Evolutionary conservation across 2,329 filamentous ascomycete species (phyloP).

Genomic region (Pseudocercospora vitis): DNA sequence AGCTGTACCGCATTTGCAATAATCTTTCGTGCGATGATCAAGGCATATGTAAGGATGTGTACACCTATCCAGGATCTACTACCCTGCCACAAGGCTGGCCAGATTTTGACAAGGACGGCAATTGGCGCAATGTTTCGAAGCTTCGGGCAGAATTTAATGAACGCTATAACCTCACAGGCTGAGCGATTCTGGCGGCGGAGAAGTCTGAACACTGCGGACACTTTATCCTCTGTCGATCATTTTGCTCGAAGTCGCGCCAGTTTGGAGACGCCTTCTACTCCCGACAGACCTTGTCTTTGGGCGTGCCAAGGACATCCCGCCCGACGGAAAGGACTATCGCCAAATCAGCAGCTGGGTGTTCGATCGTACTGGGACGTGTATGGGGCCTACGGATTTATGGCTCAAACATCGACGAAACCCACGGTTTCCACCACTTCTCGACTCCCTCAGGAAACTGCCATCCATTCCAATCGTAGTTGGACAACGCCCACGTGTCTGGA

Average conservation of each 20-base stretch:
- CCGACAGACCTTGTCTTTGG: too few relatives aligned
- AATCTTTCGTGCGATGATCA: slow-evolving; percentile 6
- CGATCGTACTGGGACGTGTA: too few relatives aligned
- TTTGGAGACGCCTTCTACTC: too few relatives aligned
- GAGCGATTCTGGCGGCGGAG: too few relatives aligned
- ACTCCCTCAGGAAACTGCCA: slow-evolving; percentile 51
- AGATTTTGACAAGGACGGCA: slow-evolving; percentile 12
- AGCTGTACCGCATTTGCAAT: slow-evolving; percentile 12
- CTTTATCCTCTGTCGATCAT: too few relatives aligned
- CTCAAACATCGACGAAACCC: slow-evolving; percentile 37
- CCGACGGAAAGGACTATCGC: too few relatives aligned
- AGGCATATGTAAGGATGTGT: slow-evolving; percentile 9
- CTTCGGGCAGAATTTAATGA: slow-evolving; percentile 8
- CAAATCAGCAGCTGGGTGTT: too few relatives aligned
- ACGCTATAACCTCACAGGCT: neutral
- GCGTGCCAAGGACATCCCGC: too few relatives aligned
- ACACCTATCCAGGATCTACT: slow-evolving; percentile 8
- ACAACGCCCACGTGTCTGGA: slow-evolving; percentile 52
- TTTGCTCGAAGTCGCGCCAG: too few relatives aligned
- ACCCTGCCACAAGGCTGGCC: slow-evolving; percentile 17
- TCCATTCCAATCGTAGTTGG: slow-evolving; percentile 49
- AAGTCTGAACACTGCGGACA: too few relatives aligned
- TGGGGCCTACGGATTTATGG: neutral
- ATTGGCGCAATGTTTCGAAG: slow-evolving; percentile 15
- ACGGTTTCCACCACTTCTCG: slow-evolving; percentile 54